Evolutionary conservation across 2,329 filamentous ascomycete genomes (phyloP), one percentile per base, ranked within the genome.

Genomic region (Aspergillus sojae): DNA sequence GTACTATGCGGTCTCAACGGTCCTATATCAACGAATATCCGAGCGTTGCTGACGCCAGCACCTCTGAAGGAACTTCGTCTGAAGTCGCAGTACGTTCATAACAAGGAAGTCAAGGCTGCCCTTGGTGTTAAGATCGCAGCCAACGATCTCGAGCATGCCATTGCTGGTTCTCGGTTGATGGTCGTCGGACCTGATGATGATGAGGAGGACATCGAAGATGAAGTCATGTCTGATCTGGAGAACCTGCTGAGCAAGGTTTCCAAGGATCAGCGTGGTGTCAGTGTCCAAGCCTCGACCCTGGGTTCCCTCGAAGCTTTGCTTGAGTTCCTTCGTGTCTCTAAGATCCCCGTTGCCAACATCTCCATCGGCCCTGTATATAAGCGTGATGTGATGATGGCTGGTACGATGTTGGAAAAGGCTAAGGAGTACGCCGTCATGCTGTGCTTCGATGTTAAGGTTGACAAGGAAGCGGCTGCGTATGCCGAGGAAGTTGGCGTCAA

Each of bases 91-190:
- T 99, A 99, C 74, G 94, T 99, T 34, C 96, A 99, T 84, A 97
- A 99, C 84, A 98, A 99, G 84, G 93, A 97, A 79, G 94, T 97
- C 82, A 99, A 97, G 85, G 95, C 96, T 23, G 93, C 95, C 10
- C 87, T 99, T 74, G 95, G 95, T 91, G 93, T 99, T 79, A 99
- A 99, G 87, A 98, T 99, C 76, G 93, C 93, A 67, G 95, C 94
- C 52, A 96, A 97, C 71, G 93, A 94, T 67, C 90, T 99, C 26
- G 95, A 99, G 78, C 90, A 92, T 66, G 95, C 96, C 70, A 98
- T 99, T 78, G 95, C 95, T 65, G 95, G 95, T 77, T 99, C 96
- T 23, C 90, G 96, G 70, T 84, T 99, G 71, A 88, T 99, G 72
- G 94, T 99, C 32, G 93, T 97, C 65, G 94, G 95, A 41, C 92